Evolutionary conservation across 345 rosid genomes (phyloP).

Genomic region (Excoecaria agallocha): DNA sequence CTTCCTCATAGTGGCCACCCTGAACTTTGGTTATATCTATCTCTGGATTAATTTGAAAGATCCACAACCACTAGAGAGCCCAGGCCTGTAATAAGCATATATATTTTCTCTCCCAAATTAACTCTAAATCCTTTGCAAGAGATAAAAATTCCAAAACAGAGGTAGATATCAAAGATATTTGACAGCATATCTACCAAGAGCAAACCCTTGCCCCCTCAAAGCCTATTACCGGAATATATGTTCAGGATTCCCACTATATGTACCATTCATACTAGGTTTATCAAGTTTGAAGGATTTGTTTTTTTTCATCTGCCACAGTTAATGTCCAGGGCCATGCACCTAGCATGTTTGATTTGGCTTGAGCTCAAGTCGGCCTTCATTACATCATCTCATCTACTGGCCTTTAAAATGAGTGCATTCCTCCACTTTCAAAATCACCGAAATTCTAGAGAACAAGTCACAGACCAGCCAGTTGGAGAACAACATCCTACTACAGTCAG

Average conservation of each 20-base stretch:
- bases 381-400: background rate
- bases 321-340: background rate
- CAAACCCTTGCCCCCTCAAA: background rate
- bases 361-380: background rate
- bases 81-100: background rate
- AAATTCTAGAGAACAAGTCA: background rate
- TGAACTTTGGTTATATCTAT: background rate
- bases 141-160: background rate
- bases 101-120: background rate
- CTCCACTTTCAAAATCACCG: background rate
- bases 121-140: background rate
- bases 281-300: background rate
- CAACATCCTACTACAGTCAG: background rate
- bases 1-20: background rate
- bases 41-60: background rate
- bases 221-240: background rate
- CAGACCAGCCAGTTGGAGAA: background rate
- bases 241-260: background rate
- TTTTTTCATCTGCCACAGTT: background rate
- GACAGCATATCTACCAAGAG: background rate
- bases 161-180: background rate
- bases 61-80: background rate
- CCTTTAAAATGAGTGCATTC: background rate
- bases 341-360: background rate
- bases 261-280: background rate